These are phyloP conservation scores for Trametes maxima DNA, from an alignment of 768 basidiomycete species.

Conservation along the genomic window DNA sequence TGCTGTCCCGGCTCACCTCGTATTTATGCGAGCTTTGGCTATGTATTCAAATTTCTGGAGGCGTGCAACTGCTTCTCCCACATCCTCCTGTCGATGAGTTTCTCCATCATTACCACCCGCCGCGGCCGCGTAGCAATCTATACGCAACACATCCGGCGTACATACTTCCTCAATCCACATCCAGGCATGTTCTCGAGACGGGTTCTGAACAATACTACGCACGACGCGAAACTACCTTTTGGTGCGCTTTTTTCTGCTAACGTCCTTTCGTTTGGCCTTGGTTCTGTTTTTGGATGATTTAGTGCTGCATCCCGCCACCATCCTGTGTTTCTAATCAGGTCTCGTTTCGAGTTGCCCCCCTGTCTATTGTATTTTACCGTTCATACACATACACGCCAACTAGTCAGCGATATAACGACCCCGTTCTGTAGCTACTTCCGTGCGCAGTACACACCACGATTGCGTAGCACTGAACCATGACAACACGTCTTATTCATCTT, in stretches of 20 bases:
- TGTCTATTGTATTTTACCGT: background rate
- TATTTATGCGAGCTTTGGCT: constrained; percentile 7
- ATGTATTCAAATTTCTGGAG: background rate
- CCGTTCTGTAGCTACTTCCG: background rate
- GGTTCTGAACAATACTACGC: background rate
- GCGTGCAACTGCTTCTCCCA: no score
- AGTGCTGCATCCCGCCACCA: background rate
- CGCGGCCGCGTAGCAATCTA: no score
- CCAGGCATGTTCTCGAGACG: background rate
- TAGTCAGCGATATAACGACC: constrained; percentile 1
- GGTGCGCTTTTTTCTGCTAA: background rate
- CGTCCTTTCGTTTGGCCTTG: background rate
- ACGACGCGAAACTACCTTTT: background rate
- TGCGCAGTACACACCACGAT: no score
- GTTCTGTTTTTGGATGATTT: background rate
- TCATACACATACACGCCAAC: background rate
- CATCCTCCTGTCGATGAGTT: no score
- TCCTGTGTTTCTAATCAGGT: background rate
- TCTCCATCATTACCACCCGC: no score
- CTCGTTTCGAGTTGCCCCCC: background rate
- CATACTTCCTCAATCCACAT: no score
- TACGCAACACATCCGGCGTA: no score
- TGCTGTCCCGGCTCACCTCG: background rate
- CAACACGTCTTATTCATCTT: no score
- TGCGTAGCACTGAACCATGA: no score